A percentile compares a stretch with the other conserved stretches of the same genome.
Conservation (phyloP, 768 basidiomycete genomes). For the Trametes cinnabarina region DNA sequence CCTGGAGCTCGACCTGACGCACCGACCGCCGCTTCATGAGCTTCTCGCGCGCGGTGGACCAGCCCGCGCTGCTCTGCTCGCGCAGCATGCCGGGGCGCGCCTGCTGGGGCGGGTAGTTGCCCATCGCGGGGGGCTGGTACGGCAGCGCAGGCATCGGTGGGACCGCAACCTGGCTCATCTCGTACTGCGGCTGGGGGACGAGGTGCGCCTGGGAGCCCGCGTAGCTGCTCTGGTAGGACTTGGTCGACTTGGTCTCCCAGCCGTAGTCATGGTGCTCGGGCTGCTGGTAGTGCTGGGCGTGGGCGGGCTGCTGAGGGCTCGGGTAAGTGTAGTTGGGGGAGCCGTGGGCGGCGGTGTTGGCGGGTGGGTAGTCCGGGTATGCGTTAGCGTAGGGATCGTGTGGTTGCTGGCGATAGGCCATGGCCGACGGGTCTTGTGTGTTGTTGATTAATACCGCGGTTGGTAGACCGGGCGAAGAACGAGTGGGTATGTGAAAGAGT, state of each 20-base stretch:
- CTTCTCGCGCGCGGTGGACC: slow-evolving; percentile 69
- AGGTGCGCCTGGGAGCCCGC: slow-evolving; percentile 74
- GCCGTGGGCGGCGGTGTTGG: slow-evolving; percentile 1
- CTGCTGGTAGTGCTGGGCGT: slow-evolving; percentile 12
- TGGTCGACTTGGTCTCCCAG: slow-evolving; percentile 52
- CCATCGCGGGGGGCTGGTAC: slow-evolving; percentile 37
- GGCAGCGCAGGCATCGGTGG: slow-evolving; percentile 58
- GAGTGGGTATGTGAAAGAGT: slow-evolving; percentile 14
- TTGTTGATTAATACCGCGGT: not conserved
- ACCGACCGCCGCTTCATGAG: slow-evolving; percentile 80
- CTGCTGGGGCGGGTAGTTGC: slow-evolving; percentile 62
- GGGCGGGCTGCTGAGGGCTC: slow-evolving; percentile 11
- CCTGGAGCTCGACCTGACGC: slow-evolving; percentile 73
- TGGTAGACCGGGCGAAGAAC: not conserved
- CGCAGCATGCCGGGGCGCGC: slow-evolving; percentile 45
- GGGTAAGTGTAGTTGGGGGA: slow-evolving; percentile 21
- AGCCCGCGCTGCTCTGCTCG: slow-evolving; percentile 51
- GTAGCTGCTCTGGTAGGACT: slow-evolving; percentile 64
- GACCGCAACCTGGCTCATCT: slow-evolving; percentile 48
- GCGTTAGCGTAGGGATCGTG: slow-evolving; percentile 28
- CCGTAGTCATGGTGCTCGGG: slow-evolving; percentile 22
- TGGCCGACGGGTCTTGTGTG: slow-evolving; percentile 9
- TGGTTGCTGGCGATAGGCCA: slow-evolving; percentile 30
- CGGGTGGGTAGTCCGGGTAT: slow-evolving; percentile 22
- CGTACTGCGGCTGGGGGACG: slow-evolving; percentile 47